Base-by-base conservation (phyloP, 1,139 yeast genomes). In the Sugiyamaella castrensis region DNA sequence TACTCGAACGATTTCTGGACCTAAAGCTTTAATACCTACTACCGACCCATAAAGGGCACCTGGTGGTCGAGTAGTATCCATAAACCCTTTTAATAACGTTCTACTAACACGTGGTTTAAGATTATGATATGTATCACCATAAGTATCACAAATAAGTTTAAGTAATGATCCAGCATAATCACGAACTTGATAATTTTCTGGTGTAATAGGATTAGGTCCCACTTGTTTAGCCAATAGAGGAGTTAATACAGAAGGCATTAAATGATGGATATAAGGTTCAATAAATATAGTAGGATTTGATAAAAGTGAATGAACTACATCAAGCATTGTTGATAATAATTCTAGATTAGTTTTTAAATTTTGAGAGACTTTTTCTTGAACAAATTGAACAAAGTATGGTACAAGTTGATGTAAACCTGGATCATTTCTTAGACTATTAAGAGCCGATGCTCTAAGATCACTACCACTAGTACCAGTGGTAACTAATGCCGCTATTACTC, bases 381-480 rank as follows among this genome's bases (percentile, higher is more conserved):
- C 89, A 66, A 92, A 91, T 64, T 92, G 98, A 48, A 92, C 89
- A 60, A 94, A 87, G 65, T 94, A 94, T 1, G 99, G 99, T 6
- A 94, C 94, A 47, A 94, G 72, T 68, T 94, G 99, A 71, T 94
- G 98, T 52, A 94, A 73, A 31, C 99, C 99, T 1, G 98, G 96
- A 63, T 94, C 99, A 40, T 86, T 83, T 53, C 87, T 80, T 53
- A 92, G 73, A 11, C 96, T 85, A 39, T 84, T 82, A 48, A 92
- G 72, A 1, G 97, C 97, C 0, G 96, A 95, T 39, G 78, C 77
- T 57, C 80, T 80, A 62, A 87, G 70, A 47, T 80, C 77, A 16
- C 35, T 12, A 7, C 10, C n/a, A n/a, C 44, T 8, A 3, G 39
- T 16, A 12, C 12, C 26, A 10, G 36, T 35, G 4, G 33, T 38